Evolutionary conservation across 2,329 filamentous ascomycete genomes (phyloP), one percentile per base, ranked within the genome.

Genomic region (Rasamsonia emersonii): DNA sequence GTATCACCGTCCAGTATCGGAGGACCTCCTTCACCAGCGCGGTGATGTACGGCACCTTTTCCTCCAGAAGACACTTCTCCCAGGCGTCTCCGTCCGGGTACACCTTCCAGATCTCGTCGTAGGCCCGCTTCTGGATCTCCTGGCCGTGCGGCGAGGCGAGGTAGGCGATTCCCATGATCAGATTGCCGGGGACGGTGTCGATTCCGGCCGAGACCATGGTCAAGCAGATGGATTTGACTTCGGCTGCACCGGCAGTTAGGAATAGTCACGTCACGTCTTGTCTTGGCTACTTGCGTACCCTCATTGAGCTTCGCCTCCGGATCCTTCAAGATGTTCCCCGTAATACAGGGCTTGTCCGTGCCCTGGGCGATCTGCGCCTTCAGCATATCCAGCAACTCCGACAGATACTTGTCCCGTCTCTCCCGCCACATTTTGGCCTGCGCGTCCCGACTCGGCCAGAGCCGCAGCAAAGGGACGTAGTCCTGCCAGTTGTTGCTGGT

Each of bases 401-500:
- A 67, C 59, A 80, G 61, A 40, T 81, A 81, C 30, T 68, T 71
- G 40, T 86, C 82, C 31, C 83, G 67, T 13, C 83, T 68, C n/a
- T 63, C 61, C 23, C 81, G 71, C 55, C 78, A 83, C 39, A 77
- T 73, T 4, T 70, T 59, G 0, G 82, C 79, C 28, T 75, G 69
- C 3, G 65, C 64, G 45, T 75, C 84, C 41, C 70, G 70, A 18
- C 66, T 73, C 2, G 76, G 70, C 43, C 75, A 69, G 2, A 85
- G 54, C 17, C 84, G 69, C 38, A 89, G 51, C 4, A 88, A 47
- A 0, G 83, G 82, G 10, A 89, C 74, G 43, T 88, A 88, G 48
- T 91, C 84, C 47, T 85, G 79, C 75, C 81, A 84, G 53, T 89
- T 89, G 50, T 86, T 85, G 45, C 78, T 84, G 1, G 82, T 88